Evolutionary conservation across 352 stramenopile species (phyloP).

Genomic region (Elongisporangium senticosum): DNA sequence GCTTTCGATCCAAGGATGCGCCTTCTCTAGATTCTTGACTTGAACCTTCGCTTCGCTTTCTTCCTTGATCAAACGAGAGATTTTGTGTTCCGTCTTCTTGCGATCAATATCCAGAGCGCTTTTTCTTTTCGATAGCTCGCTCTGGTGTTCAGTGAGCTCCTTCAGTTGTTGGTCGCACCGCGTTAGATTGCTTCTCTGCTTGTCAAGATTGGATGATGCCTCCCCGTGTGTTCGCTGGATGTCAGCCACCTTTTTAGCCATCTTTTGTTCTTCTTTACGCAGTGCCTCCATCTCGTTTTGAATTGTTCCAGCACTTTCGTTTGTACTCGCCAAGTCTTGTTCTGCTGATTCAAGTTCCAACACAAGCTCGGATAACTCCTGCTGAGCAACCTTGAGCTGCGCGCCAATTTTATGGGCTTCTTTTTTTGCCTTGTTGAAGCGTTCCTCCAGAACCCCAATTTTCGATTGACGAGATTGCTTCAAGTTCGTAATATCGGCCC

Average conservation of each 20-base stretch:
- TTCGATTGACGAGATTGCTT: slow-evolving; percentile 78
- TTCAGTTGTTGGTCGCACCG: slow-evolving; percentile 91
- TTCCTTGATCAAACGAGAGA: slow-evolving; percentile 91
- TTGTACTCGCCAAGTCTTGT: slow-evolving; percentile 53
- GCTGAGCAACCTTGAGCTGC: slow-evolving; percentile 55
- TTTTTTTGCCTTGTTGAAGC: slow-evolving; percentile 71
- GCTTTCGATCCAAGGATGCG: slow-evolving; percentile 96
- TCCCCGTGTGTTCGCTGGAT: slow-evolving; percentile 62
- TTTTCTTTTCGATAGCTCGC: slow-evolving; percentile 79
- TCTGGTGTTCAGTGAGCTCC: slow-evolving; percentile 77
- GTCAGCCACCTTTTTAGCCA: slow-evolving; percentile 57
- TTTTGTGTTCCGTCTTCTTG: slow-evolving; percentile 94
- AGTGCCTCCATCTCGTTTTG: slow-evolving; percentile 55
- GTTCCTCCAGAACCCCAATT: slow-evolving; percentile 73
- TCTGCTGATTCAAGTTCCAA: slow-evolving; percentile 70
- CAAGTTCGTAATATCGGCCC: slow-evolving; percentile 77
- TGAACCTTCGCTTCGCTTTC: slow-evolving; percentile 85
- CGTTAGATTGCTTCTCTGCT: slow-evolving; percentile 62
- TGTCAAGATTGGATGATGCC: slow-evolving; percentile 58
- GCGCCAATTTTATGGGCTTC: slow-evolving; percentile 56
- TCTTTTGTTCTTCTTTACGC: slow-evolving; percentile 64
- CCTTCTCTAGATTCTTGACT: slow-evolving; percentile 90
- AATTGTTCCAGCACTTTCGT: slow-evolving; percentile 42
- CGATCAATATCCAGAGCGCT: slow-evolving; percentile 89
- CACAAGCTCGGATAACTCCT: slow-evolving; percentile 67